Evolutionary conservation across 805 yeast genomes (phyloP).

Genomic region (Starmerella kuoi): DNA sequence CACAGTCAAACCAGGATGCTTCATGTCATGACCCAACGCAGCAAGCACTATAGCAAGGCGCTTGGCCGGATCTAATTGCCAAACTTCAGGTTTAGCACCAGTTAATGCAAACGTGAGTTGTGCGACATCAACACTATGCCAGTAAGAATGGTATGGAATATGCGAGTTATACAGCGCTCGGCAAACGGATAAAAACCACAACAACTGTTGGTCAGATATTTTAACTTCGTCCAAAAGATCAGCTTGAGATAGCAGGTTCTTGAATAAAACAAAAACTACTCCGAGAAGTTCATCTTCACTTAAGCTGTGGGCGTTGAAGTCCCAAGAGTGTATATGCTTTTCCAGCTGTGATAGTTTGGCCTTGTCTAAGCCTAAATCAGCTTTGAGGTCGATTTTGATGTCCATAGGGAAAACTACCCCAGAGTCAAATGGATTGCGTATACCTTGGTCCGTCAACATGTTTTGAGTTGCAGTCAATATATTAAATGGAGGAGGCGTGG

Average conservation of each 20-base stretch:
- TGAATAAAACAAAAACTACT: slow-evolving; percentile 46
- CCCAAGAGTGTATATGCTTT: slow-evolving; percentile 34
- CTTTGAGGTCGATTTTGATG: slow-evolving; percentile 1
- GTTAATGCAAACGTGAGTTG: slow-evolving; percentile 62
- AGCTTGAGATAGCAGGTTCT: slow-evolving; percentile 29
- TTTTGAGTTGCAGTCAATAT: neutral
- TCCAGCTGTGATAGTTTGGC: slow-evolving; percentile 5
- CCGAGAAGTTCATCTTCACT: slow-evolving; percentile 52
- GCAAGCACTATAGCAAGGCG: slow-evolving; percentile 56
- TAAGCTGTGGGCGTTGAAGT: slow-evolving; percentile 57
- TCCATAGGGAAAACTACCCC: slow-evolving; percentile 11
- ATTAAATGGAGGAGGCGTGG: neutral
- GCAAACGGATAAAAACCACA: slow-evolving; percentile 50
- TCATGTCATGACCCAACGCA: slow-evolving; percentile 88
- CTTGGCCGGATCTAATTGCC: slow-evolving; percentile 31
- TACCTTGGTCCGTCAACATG: slow-evolving; percentile 1
- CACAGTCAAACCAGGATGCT: slow-evolving; percentile 94
- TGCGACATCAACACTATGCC: slow-evolving; percentile 90
- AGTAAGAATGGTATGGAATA: slow-evolving; percentile 86
- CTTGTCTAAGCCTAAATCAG: slow-evolving; percentile 11
- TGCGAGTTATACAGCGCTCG: slow-evolving; percentile 72
- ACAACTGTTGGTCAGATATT: slow-evolving; percentile 36
- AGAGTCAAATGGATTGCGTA: slow-evolving; percentile 8
- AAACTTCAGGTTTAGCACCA: neutral
- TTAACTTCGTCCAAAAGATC: slow-evolving; percentile 14